Conservation (phyloP, 1,139 yeast genomes). For the Hyphopichia fennica region DNA sequence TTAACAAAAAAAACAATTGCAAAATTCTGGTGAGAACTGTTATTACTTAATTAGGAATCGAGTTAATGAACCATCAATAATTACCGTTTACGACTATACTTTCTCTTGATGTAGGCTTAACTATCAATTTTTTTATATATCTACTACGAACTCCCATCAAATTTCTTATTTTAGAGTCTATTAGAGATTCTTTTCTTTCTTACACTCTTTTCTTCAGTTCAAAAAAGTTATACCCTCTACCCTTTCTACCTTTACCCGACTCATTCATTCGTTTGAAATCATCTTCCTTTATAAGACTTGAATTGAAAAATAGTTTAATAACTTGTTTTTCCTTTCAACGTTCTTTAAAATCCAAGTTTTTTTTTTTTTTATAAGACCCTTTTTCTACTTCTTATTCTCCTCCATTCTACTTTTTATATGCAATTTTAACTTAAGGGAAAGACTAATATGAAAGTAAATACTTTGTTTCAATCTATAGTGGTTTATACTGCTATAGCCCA, state of each 20-base stretch:
- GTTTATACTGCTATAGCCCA: constrained; percentile 18
- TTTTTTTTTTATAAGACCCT: no score
- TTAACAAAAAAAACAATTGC: neutral
- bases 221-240: neutral
- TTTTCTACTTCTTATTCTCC: no score
- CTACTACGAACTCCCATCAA: neutral
- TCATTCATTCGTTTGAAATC: constrained; percentile 2
- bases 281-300: constrained; percentile 10
- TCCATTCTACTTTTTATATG: neutral
- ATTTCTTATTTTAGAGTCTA: constrained; percentile 7
- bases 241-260: neutral
- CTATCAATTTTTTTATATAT: neutral
- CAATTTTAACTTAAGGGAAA: neutral
- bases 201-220: neutral
- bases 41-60: neutral
- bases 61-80: no score
- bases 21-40: no score
- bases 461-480: constrained; percentile 19
- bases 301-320: no score
- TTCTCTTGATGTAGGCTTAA: neutral
- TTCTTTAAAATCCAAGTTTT: no score
- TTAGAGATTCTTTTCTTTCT: constrained; percentile 3
- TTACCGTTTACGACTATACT: no score
- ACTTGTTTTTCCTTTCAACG: no score
- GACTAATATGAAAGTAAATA: constrained; percentile 17